Base-by-base conservation (phyloP, 371 early-diverging fungal species). In the Mortierella sp. region DNA sequence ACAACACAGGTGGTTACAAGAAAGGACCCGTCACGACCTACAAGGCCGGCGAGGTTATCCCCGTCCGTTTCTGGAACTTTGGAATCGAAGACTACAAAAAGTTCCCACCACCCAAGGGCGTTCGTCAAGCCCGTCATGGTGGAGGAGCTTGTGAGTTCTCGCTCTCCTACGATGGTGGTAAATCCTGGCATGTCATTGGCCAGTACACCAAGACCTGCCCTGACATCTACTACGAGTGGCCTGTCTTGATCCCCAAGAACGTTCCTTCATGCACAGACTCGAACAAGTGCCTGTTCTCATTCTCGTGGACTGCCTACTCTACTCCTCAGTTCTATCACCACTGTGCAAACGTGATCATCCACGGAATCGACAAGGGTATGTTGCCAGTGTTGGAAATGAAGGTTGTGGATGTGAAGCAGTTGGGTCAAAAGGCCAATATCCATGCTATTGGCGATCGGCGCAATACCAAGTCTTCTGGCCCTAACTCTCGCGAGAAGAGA, bases 81-180 rank as follows among this genome's bases (percentile, higher is more conserved):
- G 59, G 62, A 6, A 55, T 68, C 55, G 49, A 61, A 37, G n/a
- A 68, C 62, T 42, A 43, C 55, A 64, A 68, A 10, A 65, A 60
- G 56, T 75, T 75, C 51, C 75, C 72, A 17, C 66, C 75, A 22
- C 65, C 61, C 13, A 53, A n/a, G 13, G 65, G 69, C 4, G 2
- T 61, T 9, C 8, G 13, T 3, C 75, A 75, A 56, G 37, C 65
- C 19, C 69, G 75, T 19, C 89, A 87, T 58, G 83, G 85, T 59
- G 91, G 91, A 53, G 92, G 92, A 22, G 87, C 88, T 63, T 92
- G 92, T 66, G 88, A 91, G 82, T 92, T 91, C 69, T 82, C 92
- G 0, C 71, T 93, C 23, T 87, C 88, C 6, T 86, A 87, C 49
- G 90, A 93, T 67, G 86, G 85, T 42, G 91, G 88, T 35, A 77